Evolutionary conservation across 2,329 filamentous ascomycete species (phyloP).

Genomic region (Aaosphaeria arxii): DNA sequence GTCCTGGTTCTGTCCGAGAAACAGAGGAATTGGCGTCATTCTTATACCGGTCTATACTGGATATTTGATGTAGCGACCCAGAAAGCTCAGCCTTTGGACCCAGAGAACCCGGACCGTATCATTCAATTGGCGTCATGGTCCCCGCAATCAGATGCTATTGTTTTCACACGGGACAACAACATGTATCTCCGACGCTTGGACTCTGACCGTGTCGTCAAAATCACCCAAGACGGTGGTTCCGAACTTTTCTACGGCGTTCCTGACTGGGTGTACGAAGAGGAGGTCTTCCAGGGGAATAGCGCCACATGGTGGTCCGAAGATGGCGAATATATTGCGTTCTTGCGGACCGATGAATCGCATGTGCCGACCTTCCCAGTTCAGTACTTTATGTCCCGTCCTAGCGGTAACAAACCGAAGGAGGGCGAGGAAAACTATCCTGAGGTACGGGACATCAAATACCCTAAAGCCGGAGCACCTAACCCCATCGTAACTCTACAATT

Average conservation of each 20-base stretch:
- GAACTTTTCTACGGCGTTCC: conserved; percentile 94
- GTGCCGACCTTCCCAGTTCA: conserved; percentile 92
- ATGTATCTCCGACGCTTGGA: conserved; percentile 72
- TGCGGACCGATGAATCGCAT: conserved; percentile 88
- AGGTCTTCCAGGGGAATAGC: conserved; percentile 74
- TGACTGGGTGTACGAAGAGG: conserved; percentile 94
- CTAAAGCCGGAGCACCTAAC: conserved; percentile 91
- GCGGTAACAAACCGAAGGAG: conserved; percentile 62
- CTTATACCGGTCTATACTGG: conserved; percentile 82
- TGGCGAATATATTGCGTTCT: conserved; percentile 84
- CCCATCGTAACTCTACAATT: conserved; percentile 85
- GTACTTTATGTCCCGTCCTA: conserved; percentile 87
- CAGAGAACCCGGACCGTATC: conserved; percentile 59
- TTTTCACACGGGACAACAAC: conserved; percentile 91
- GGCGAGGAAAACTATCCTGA: conserved; percentile 90
- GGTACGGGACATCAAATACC: conserved; percentile 90
- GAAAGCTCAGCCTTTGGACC: conserved; percentile 72
- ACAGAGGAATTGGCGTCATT: conserved; percentile 84
- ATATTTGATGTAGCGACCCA: conserved; percentile 87
- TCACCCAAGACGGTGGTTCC: conserved; percentile 82
- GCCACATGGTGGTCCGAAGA: conserved; percentile 96
- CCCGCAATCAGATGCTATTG: conserved; percentile 78
- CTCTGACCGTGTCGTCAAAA: conserved; percentile 60
- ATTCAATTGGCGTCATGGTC: conserved; percentile 90
- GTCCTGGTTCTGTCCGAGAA: conserved; percentile 75